Percentiles rank a stretch among this genome's conserved stretches.
Conservation (phyloP, 352 stramenopile species). For the Peronospora belbahrii region DNA sequence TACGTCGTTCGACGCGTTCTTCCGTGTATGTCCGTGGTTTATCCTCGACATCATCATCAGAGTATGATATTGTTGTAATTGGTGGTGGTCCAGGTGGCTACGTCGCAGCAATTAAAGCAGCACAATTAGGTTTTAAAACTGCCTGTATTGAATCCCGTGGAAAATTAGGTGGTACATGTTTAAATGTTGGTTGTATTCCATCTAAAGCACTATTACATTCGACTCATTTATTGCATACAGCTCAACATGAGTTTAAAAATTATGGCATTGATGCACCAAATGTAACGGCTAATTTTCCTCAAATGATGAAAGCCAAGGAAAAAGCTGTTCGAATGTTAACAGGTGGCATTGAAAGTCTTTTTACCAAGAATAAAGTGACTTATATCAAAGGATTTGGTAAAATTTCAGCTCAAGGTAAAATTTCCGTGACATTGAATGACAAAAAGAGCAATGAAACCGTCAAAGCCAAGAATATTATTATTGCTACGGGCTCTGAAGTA, state of each 20-base stretch:
- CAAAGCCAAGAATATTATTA: conserved; percentile 96
- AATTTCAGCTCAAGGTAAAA: conserved; percentile 87
- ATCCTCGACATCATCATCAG: conserved; percentile 34
- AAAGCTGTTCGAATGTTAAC: conserved; percentile 93
- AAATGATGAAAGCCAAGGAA: conserved; percentile 95
- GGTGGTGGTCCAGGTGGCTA: conserved; percentile 97
- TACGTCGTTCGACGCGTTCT: conserved; percentile 33
- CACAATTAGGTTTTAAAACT: conserved; percentile 97
- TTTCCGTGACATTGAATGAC: conserved; percentile 89
- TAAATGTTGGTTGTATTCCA: conserved; percentile 99
- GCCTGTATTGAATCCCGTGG: conserved; percentile 96
- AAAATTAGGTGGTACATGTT: conserved; percentile 93
- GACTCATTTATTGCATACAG: conserved; percentile 94
- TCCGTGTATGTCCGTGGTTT: conserved; percentile 37
- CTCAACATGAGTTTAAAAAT: conserved; percentile 93
- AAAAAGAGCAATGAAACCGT: conserved; percentile 87
- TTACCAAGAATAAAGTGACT: conserved; percentile 99
- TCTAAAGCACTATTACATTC: conserved; percentile 96
- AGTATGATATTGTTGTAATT: conserved; percentile 86
- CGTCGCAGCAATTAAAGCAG: conserved; percentile 97
- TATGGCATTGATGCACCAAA: conserved; percentile 91
- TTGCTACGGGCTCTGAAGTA: conserved; percentile 86
- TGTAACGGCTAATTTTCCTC: conserved; percentile 91
- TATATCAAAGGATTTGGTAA: conserved; percentile 97
- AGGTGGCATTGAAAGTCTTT: conserved; percentile 94